A percentile compares a stretch with the other conserved stretches of the same genome.
Evolutionary conservation across 139 green algal genomes (phyloP).

Genomic region (Yamagishiella unicocca): DNA sequence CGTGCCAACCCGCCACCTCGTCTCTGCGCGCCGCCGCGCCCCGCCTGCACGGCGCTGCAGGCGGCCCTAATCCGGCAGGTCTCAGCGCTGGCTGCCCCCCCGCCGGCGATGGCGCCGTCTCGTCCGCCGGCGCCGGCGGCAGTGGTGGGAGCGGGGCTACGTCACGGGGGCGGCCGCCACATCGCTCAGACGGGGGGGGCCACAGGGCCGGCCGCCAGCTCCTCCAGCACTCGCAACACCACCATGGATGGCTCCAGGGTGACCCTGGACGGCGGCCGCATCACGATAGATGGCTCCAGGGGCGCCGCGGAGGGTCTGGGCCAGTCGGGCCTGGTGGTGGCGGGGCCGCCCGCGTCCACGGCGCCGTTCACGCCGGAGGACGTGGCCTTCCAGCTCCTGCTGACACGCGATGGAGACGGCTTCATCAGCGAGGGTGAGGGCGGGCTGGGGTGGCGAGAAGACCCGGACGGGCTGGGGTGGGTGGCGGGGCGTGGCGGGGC

Average conservation of each 20-base stretch:
- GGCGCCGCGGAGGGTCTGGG: not conserved
- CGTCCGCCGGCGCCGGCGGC: not conserved
- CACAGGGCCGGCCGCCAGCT: too few species aligned
- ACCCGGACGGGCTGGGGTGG: not conserved
- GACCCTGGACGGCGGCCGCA: too few species aligned
- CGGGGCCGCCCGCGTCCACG: not conserved
- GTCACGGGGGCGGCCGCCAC: not conserved
- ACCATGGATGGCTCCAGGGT: too few species aligned
- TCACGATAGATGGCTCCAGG: not conserved
- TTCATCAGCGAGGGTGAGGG: not conserved
- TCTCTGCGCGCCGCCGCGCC: not conserved
- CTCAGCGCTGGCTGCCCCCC: not conserved
- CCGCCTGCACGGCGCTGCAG: not conserved
- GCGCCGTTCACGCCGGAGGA: constrained; percentile 23
- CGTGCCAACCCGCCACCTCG: not conserved
- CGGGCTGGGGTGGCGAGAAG: not conserved
- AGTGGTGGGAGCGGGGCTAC: not conserved
- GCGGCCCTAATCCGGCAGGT: constrained; percentile 16
- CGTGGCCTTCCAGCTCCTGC: constrained; percentile 17
- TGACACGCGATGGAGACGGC: not conserved
- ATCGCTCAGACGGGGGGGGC: too few species aligned
- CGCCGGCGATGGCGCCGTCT: not conserved
- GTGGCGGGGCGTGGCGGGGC: not conserved
- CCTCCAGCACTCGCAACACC: too few species aligned
- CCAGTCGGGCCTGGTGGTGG: not conserved